phyloP scores from a whole-genome alignment of 2,329 filamentous ascomycete species.

The Colletotrichum paranaense region DNA sequence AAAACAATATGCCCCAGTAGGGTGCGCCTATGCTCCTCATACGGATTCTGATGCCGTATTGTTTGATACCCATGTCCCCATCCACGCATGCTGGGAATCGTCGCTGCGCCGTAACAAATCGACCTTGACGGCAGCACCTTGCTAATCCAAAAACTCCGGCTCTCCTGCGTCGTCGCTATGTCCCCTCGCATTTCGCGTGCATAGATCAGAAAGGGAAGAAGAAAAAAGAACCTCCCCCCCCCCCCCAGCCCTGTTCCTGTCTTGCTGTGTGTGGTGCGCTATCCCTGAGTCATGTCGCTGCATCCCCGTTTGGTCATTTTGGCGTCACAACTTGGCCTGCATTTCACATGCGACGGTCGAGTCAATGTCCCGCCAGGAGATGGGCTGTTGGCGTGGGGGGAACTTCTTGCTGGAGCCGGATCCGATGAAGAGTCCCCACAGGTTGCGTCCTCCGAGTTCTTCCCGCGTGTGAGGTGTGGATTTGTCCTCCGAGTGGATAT shows the following conservation, averaged over 20 bases:
- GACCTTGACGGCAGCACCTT: not conserved
- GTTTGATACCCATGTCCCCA: constrained; percentile 21
- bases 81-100: constrained; percentile 1
- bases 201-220: constrained; percentile 9
- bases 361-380: constrained; percentile 20
- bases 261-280: constrained; percentile 1
- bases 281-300: constrained; percentile 26
- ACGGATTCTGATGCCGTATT: constrained; percentile 27
- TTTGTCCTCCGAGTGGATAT: not conserved
- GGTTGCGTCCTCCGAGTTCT: constrained; percentile 4
- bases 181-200: constrained; percentile 8
- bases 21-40: constrained; percentile 1
- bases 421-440: constrained; percentile 11
- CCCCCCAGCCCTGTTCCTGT: not conserved
- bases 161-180: constrained; percentile 2
- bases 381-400: constrained; percentile 19
- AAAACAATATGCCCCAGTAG: constrained; percentile 8
- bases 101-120: constrained; percentile 11
- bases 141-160: constrained; percentile 7
- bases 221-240: not conserved
- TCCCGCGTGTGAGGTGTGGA: constrained; percentile 10
- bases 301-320: constrained; percentile 19
- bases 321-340: constrained; percentile 27
- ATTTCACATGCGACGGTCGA: constrained; percentile 27
- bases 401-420: constrained; percentile 2